Evolutionary conservation across 768 basidiomycete genomes (phyloP), one percentile per base, ranked within the genome.

Genomic region (Kwoniella mangroviensis): DNA sequence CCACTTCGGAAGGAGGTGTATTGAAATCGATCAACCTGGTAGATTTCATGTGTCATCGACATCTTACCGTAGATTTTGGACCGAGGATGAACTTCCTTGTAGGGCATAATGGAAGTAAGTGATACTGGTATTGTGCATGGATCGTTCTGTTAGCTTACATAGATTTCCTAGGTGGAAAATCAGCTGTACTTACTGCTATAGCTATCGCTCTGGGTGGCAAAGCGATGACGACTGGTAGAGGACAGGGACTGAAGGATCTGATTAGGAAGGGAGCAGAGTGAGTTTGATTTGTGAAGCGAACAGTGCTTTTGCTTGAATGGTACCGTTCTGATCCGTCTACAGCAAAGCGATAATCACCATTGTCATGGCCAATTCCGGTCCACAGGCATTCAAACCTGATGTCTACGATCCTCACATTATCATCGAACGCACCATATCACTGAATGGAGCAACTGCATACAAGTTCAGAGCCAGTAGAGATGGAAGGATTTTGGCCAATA

Each of bases 71-170:
- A 83, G 87, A 87, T 2, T 93, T 98, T 72, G 93, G 94, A 0
- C 90, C 92, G 10, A 93, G 95, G 82, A 92, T 99, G 79, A 99
- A 98, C 84, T 98, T 98, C 79, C 92, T 99, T 75, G 96, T 96
- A 49, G 93, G 93, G 13, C 92, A 94, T 75, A 97, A 97, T 81
- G 94, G 94, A 84, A 96, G 94, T 93, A 78, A 71, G 92, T 88
- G 28, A 28, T 15, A 15, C 45, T 49, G 12, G 12, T 0, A 49
- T 19, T 49, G 45, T 10, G 12, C 45, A 49, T 49, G 26, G 42
- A 40, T 57, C 17, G 40, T 13, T 26, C 0, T 21, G 13, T n/a
- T 21, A 21, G 34, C 34, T 34, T 34, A 34, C 34, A 34, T 34
- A 6, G 34, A 34, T 34, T 34, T 7, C 34, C 9, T n/a, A 96